Evolutionary conservation across 257 asterid genomes (phyloP).

Genomic region (Linderniella brevidens): DNA sequence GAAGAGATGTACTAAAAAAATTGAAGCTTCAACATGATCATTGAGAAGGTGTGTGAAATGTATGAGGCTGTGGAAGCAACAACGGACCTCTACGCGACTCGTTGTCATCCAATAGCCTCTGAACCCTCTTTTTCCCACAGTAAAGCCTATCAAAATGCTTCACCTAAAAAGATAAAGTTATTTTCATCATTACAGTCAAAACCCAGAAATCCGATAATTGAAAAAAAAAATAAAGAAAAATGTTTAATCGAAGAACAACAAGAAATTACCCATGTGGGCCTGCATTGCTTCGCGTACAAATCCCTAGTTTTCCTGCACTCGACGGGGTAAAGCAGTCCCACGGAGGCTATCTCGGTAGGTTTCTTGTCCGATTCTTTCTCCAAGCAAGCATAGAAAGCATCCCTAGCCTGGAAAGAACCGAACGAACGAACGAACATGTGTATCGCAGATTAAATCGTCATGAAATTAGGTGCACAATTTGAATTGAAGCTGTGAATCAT

Average conservation of each 20-base stretch:
- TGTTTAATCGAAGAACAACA: background rate
- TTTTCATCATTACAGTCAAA: background rate
- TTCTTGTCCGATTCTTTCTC: slow-evolving; percentile 63
- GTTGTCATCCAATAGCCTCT: slow-evolving; percentile 79
- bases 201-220: background rate
- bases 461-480: background rate
- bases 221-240: background rate
- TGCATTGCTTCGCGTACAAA: slow-evolving; percentile 50
- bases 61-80: slow-evolving; percentile 59
- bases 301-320: slow-evolving; percentile 72
- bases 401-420: slow-evolving; percentile 55
- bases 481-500: background rate
- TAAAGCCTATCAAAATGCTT: slow-evolving; percentile 93
- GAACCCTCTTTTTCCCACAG: slow-evolving; percentile 71
- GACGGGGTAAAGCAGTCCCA: slow-evolving; percentile 75
- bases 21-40: slow-evolving; percentile 13
- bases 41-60: slow-evolving; percentile 30
- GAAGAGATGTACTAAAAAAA: too few species aligned
- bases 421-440: background rate
- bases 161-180: slow-evolving; percentile 31
- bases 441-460: background rate
- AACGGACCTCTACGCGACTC: slow-evolving; percentile 92
- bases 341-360: slow-evolving; percentile 64
- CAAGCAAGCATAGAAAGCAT: slow-evolving; percentile 73
- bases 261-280: slow-evolving; percentile 76